Evolutionary conservation across 306 rosid genomes (phyloP).

Genomic region (Begonia fuchsioides): DNA sequence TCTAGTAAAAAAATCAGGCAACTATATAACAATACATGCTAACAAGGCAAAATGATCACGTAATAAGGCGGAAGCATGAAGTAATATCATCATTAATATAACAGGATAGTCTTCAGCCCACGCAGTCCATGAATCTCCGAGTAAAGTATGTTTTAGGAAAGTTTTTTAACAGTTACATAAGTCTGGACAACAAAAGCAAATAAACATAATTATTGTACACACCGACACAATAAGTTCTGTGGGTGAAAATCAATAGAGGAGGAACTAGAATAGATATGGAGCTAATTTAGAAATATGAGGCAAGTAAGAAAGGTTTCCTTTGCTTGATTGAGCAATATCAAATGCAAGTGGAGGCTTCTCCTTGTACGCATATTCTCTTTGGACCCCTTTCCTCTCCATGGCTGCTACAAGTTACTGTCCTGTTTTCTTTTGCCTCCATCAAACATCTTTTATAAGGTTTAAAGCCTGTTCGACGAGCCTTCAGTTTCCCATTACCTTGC

Average conservation of each 20-base stretch:
- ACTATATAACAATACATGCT: too few relatives aligned
- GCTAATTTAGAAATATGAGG: slow-evolving; percentile 16
- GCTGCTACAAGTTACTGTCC: slow-evolving; percentile 25
- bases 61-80: too few relatives aligned
- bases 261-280: not conserved
- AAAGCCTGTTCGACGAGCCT: slow-evolving; percentile 60
- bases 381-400: slow-evolving; percentile 59
- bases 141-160: too few relatives aligned
- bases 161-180: too few relatives aligned
- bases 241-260: not conserved
- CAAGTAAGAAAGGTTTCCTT: slow-evolving; percentile 12
- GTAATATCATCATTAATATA: too few relatives aligned
- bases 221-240: not conserved
- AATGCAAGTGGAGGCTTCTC: slow-evolving; percentile 40
- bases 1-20: too few relatives aligned
- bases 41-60: too few relatives aligned
- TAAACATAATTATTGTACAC: not conserved
- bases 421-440: too few relatives aligned
- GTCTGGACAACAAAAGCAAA: not conserved
- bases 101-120: too few relatives aligned
- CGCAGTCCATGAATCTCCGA: too few relatives aligned
- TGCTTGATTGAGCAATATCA: slow-evolving; percentile 11
- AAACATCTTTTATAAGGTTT: too few relatives aligned
- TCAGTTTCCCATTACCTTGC: slow-evolving; percentile 55
- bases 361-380: slow-evolving; percentile 73